Evolutionary conservation across 345 rosid genomes (phyloP).

Genomic region (Carallia pectinifolia): DNA sequence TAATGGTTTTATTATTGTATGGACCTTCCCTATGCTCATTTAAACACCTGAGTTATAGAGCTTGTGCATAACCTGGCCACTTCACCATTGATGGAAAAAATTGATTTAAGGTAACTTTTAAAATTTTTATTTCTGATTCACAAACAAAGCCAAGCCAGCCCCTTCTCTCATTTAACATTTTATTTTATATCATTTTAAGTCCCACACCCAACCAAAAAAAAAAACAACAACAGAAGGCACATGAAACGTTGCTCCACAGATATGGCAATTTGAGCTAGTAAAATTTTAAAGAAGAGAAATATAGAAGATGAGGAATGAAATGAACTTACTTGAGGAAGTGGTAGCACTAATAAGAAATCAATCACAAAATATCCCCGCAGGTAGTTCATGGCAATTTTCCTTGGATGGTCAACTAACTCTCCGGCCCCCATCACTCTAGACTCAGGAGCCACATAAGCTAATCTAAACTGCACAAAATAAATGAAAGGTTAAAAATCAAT

Average conservation of each 20-base stretch:
- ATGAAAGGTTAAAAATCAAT: background rate
- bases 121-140: too few species aligned
- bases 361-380: conserved; percentile 49
- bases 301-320: background rate
- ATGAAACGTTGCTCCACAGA: background rate
- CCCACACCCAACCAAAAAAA: too few species aligned
- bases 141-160: too few species aligned
- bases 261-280: background rate
- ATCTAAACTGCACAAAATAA: conserved; percentile 60
- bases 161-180: too few species aligned
- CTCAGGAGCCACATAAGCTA: conserved; percentile 86
- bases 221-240: background rate
- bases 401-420: conserved; percentile 83
- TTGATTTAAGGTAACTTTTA: too few species aligned
- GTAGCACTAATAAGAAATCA: conserved; percentile 62
- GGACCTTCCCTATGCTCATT: too few species aligned
- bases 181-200: too few species aligned
- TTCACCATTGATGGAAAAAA: too few species aligned
- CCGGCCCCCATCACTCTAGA: conserved; percentile 83
- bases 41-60: too few species aligned
- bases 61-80: too few species aligned
- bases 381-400: conserved; percentile 61
- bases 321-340: conserved; percentile 79
- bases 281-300: background rate
- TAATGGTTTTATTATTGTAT: too few species aligned